Evolutionary conservation across 164 flowering plant genomes (phyloP), one percentile per base, ranked within the genome.

Genomic region (Nelumbo lutea): DNA sequence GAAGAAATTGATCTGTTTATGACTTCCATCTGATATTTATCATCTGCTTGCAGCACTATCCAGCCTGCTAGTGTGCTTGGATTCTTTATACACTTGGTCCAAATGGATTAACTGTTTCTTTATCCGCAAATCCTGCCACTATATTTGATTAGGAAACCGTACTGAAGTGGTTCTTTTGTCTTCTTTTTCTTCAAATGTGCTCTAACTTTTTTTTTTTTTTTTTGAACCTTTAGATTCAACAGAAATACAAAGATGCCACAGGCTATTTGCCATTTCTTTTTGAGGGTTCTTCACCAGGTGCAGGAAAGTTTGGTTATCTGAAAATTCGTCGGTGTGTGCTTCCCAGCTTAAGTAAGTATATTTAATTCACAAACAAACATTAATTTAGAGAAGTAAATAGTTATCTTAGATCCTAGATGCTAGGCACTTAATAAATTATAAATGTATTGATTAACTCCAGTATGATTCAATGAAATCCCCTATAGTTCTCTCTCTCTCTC

Each of bases 281-380:
- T 61, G 99, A 95, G 68, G 99, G 99, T 50, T 95, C 99, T 10
- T 95, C 99, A 1, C 99, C 97, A 5, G 99, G 99, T 48, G 97
- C 99, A 10, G 97, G 97, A 27, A 95, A 75, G 72, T 95, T 92
- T 60, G 99, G 99, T 6, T 80, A 92, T 64, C 73, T 95, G 69
- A 88, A 78, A 80, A 82, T 95, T 65, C 88, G 94, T 42, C 84
- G 89, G 4, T 84, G 90, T 43, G 27, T 14, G 51, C 27, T 71
- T 68, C 65, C 64, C 53, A 42, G 27, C 10, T 51, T 1, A 50
- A 65, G 39, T 45, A 68, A 58, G 66, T 39, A 11, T 69, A 8
- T 4, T 2, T 57, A n/a, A 7, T 57, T 27, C n/a, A 4, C 41
- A 4, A 27, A 15, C 7, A 15, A 27, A 15, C 6, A 41, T 3